These are phyloP conservation scores for Penicillium sp. DNA, from an alignment of 2,329 filamentous ascomycete genomes.

Conservation along the genomic window DNA sequence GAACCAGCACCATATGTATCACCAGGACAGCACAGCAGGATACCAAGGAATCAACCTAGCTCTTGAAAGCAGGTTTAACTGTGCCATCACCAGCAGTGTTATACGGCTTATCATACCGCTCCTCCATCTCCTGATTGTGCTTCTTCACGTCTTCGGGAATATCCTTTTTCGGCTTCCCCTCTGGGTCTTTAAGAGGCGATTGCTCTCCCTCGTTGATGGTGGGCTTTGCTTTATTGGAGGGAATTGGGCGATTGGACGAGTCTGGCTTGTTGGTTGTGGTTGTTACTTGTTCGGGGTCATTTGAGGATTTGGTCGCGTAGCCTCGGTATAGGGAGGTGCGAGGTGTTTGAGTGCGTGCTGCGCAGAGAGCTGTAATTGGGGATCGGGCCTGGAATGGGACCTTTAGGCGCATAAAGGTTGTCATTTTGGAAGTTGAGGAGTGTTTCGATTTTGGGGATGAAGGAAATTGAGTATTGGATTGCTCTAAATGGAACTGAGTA, in stretches of 20 bases:
- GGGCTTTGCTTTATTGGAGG: conserved; percentile 37
- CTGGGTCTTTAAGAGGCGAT: conserved; percentile 30
- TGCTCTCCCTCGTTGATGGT: conserved; percentile 32
- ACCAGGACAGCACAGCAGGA: not conserved
- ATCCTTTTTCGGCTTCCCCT: conserved; percentile 27
- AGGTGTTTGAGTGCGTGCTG: not conserved
- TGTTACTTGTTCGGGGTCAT: not conserved
- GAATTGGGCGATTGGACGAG: conserved; percentile 16
- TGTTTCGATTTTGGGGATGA: not conserved
- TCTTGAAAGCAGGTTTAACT: conserved; percentile 11
- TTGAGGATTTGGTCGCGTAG: conserved; percentile 7
- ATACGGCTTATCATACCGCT: conserved; percentile 34
- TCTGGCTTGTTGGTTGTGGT: not conserved
- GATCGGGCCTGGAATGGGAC: not conserved
- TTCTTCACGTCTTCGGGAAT: conserved; percentile 35
- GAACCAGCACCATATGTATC: not conserved
- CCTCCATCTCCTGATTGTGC: conserved; percentile 36
- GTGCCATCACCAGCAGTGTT: conserved; percentile 30
- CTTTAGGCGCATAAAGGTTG: not conserved
- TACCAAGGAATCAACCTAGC: not conserved
- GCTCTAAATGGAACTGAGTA: not conserved
- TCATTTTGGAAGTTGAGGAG: not conserved
- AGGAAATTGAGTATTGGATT: not conserved
- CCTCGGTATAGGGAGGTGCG: not conserved
- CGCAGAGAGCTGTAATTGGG: not conserved